Evolutionary conservation across 2,329 filamentous ascomycete genomes (phyloP).

Genomic region (Akanthomyces uredinophilus): DNA sequence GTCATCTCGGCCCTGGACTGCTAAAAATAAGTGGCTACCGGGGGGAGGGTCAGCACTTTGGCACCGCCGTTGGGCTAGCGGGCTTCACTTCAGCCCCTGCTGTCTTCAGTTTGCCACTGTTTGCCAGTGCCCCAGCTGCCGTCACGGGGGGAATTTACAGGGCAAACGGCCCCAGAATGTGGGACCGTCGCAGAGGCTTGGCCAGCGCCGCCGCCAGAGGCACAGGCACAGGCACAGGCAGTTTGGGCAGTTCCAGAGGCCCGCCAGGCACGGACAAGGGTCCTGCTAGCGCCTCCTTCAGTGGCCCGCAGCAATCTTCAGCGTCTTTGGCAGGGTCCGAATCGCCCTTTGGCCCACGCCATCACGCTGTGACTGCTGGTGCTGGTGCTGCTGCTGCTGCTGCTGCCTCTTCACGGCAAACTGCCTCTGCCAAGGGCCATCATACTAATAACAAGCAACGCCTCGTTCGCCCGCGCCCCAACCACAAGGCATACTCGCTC

Average conservation of each 20-base stretch:
- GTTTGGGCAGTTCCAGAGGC: not conserved
- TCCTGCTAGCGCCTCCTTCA: not conserved
- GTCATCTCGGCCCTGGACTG: not conserved
- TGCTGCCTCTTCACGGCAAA: not conserved
- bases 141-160: not conserved
- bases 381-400: not conserved
- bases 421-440: not conserved
- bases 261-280: not conserved
- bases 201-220: not conserved
- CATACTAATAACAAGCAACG: not conserved
- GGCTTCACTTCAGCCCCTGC: not conserved
- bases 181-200: constrained; percentile 12
- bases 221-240: not conserved
- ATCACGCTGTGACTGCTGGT: not conserved
- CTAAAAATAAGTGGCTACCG: not conserved
- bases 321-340: not conserved
- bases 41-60: not conserved
- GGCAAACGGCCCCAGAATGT: constrained; percentile 15
- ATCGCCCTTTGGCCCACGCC: not conserved
- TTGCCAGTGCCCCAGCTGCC: not conserved
- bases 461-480: not conserved
- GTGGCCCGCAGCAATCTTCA: not conserved
- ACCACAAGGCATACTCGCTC: constrained; percentile 2
- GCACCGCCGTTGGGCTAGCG: no score
- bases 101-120: not conserved